Evolutionary conservation across 805 yeast genomes (phyloP).

Genomic region (Candida boidinii): DNA sequence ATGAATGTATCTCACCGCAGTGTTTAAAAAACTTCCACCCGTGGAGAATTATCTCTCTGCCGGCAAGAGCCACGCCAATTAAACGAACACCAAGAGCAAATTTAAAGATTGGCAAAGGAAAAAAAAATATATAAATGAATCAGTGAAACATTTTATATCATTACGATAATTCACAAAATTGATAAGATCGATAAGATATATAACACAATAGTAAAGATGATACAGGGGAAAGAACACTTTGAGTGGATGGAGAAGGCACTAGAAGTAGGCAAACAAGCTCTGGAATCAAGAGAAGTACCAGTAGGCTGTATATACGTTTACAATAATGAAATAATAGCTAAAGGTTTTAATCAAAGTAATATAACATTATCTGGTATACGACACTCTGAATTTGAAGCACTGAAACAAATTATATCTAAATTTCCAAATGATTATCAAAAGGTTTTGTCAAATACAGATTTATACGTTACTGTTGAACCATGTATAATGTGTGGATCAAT

Average conservation of each 20-base stretch:
- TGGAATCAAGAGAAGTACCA: slow-evolving; percentile 68
- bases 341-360: slow-evolving; percentile 84
- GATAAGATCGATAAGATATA: too few species aligned
- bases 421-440: slow-evolving; percentile 18
- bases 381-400: slow-evolving; percentile 89
- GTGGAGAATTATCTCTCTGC: too few species aligned
- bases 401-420: slow-evolving; percentile 38
- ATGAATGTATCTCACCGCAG: too few species aligned
- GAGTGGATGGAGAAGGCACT: slow-evolving; percentile 44
- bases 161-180: too few species aligned
- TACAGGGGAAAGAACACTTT: slow-evolving; percentile 15
- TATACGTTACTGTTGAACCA: slow-evolving; percentile 96
- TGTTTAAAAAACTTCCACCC: too few species aligned
- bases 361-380: slow-evolving; percentile 76
- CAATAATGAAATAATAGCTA: slow-evolving; percentile 46
- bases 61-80: too few species aligned
- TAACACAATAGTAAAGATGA: too few species aligned
- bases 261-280: slow-evolving; percentile 53
- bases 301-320: slow-evolving; percentile 70
- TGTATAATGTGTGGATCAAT: slow-evolving; percentile 98
- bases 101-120: too few species aligned
- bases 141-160: too few species aligned
- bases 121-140: too few species aligned
- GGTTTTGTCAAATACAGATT: slow-evolving; percentile 46
- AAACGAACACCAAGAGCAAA: too few species aligned